Evolutionary conservation across 352 stramenopile genomes (phyloP), one percentile per base, ranked within the genome.

Genomic region (Phytophthora sp.): DNA sequence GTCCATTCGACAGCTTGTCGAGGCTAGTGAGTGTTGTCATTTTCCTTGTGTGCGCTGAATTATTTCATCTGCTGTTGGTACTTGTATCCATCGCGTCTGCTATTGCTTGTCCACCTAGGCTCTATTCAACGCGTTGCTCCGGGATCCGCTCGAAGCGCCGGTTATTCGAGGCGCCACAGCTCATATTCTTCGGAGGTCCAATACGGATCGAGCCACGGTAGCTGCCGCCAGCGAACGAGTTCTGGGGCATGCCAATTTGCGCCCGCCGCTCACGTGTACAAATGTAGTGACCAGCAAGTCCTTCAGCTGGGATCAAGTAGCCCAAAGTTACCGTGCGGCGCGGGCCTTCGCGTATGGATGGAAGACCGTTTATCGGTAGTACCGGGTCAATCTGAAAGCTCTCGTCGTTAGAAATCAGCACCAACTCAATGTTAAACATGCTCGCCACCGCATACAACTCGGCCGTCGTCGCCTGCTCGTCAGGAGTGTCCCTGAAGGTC

Each of bases 381-480:
- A 94, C 86, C 1, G 86, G 80, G 57, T 94, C 86, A 63, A 94
- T 94, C 69, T 86, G 70, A 57, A 94, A 94, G 59, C 70, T 81
- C 50, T 90, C 72, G 69, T 94, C 84, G 74, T 94, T 94, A 4
- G 84, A 90, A 62, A 94, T 79, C 2, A 94, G 73, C 45, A 91
- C 74, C 47, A 94, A 77, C 66, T 90, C 81, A 41, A 94, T 71
- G 69, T 93, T 88, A 50, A 94, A 92, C 86, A 94, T 91, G 51
- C 80, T 93, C 26, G 86, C 76, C 18, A 79, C 84, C 0, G 86
- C 80, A 50, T 94, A 94, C 11, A 94, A 63, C 50, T 94, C 86
- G 0, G 82, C 82, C 16, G 85, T 91, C 36, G 86, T 94, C 5
- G 86, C 84, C 57, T 94, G 86, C 51, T 94, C 86, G 54, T 93